Percentiles rank a stretch among this genome's conserved stretches.
These are phyloP conservation scores for Hygrophoropsis aurantiaca DNA, from an alignment of 768 basidiomycete genomes.

Conservation along the genomic window DNA sequence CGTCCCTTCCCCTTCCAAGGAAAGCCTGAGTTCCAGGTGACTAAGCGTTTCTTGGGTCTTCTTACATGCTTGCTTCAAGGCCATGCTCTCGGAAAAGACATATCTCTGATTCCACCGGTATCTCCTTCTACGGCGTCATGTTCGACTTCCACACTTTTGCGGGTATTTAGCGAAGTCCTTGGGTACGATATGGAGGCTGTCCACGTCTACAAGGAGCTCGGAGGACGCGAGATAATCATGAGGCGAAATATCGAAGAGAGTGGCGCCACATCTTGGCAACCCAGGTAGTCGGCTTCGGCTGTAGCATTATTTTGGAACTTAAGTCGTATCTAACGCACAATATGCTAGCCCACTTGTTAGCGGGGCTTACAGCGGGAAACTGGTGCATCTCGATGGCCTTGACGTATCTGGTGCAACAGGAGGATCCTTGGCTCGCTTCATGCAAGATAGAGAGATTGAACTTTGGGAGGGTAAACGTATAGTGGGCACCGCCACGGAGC, in stretches of 20 bases:
- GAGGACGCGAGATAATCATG: slow-evolving; percentile 67
- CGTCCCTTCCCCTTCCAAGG: slow-evolving; percentile 45
- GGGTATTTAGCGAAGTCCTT: slow-evolving; percentile 52
- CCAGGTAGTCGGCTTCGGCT: slow-evolving; percentile 50
- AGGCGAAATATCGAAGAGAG: slow-evolving; percentile 54
- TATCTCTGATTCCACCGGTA: slow-evolving; percentile 59
- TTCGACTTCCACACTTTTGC: slow-evolving; percentile 57
- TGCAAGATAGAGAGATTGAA: slow-evolving; percentile 63
- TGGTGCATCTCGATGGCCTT: slow-evolving; percentile 59
- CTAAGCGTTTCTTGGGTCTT: slow-evolving; percentile 53
- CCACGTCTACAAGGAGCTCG: slow-evolving; percentile 69
- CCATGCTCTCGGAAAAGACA: slow-evolving; percentile 66
- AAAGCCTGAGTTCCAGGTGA: slow-evolving; percentile 43
- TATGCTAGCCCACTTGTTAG: slow-evolving; percentile 50
- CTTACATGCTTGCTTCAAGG: slow-evolving; percentile 61
- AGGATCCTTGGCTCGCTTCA: slow-evolving; percentile 56
- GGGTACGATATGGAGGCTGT: slow-evolving; percentile 61
- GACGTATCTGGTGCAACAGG: slow-evolving; percentile 69
- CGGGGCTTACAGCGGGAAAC: slow-evolving; percentile 53
- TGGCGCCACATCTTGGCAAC: slow-evolving; percentile 54
- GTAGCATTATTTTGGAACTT: no score
- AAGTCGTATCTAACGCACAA: neutral
- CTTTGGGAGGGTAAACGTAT: slow-evolving; percentile 65
- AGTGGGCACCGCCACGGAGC: slow-evolving; percentile 44
- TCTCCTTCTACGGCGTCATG: slow-evolving; percentile 60